Conservation (phyloP, 2,329 filamentous ascomycete species). For the Aspergillus hortae region DNA sequence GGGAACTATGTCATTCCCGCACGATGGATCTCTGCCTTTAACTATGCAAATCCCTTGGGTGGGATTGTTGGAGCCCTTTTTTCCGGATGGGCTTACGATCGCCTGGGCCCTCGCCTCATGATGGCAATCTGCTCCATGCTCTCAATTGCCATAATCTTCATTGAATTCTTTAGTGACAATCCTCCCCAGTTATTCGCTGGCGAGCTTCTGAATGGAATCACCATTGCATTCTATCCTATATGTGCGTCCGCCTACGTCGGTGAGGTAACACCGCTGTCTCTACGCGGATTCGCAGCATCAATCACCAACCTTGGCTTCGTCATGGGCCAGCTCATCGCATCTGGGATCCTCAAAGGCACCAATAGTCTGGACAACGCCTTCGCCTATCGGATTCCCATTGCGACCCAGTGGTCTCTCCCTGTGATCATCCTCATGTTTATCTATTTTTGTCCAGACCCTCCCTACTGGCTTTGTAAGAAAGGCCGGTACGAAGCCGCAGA, state of each 20-base stretch:
- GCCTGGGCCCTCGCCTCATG: background rate
- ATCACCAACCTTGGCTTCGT: background rate
- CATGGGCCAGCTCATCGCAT: background rate
- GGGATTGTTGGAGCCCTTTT: too few species aligned
- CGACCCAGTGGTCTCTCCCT: constrained; percentile 14
- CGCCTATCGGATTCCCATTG: constrained; percentile 16
- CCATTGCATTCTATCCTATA: background rate
- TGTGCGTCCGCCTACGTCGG: background rate
- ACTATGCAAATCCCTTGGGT: too few species aligned
- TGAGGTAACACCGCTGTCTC: background rate
- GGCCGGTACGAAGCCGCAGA: constrained; percentile 2
- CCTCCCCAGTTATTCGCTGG: background rate
- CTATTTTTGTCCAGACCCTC: constrained; percentile 12
- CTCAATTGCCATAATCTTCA: background rate
- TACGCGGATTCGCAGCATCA: background rate
- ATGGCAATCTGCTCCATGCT: background rate
- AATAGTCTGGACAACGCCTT: constrained; percentile 4
- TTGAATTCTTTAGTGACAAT: background rate
- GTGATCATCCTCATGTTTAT: constrained; percentile 10
- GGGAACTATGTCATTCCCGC: too few species aligned
- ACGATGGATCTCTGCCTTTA: too few species aligned
- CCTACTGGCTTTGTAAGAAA: constrained; percentile 16
- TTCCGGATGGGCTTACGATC: background rate
- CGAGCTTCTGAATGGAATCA: background rate
- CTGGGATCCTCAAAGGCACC: background rate